phyloP scores from a whole-genome alignment of 495 filamentous ascomycete species.

The Hyaloscypha variabilis region DNA sequence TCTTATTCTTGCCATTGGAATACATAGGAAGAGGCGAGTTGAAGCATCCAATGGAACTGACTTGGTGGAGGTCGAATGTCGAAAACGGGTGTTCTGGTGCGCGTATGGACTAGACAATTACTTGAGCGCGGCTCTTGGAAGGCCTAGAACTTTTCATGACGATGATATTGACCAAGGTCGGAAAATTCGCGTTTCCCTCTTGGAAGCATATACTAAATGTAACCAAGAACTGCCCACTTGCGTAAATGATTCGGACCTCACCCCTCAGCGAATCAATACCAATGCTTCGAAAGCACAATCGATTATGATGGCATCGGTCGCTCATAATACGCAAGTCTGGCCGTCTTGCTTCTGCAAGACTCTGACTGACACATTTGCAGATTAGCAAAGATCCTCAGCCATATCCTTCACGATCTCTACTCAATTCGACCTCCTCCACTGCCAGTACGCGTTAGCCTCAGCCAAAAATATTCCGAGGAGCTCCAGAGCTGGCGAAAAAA shows the following conservation, averaged over 20 bases:
- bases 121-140: conserved; percentile 55
- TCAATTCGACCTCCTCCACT: conserved; percentile 45
- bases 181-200: background rate
- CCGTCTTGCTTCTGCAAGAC: background rate
- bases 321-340: conserved; percentile 36
- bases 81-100: conserved; percentile 60
- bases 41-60: background rate
- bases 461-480: conserved; percentile 36
- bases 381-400: conserved; percentile 39
- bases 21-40: conserved; percentile 31
- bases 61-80: conserved; percentile 36
- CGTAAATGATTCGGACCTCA: conserved; percentile 48
- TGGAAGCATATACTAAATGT: background rate
- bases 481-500: conserved; percentile 45
- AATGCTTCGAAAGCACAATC: conserved; percentile 34
- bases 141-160: conserved; percentile 53
- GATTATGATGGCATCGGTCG: conserved; percentile 45
- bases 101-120: conserved; percentile 60
- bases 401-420: conserved; percentile 53
- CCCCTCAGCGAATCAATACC: conserved; percentile 28
- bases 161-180: conserved; percentile 52
- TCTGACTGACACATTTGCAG: conserved; percentile 26
- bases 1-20: conserved; percentile 34
- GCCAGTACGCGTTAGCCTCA: conserved; percentile 32
- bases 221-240: conserved; percentile 45